Percentiles rank a stretch among this genome's conserved stretches.
Conservation (phyloP, 768 basidiomycete species). For the Chlorophyllum brunneum region DNA sequence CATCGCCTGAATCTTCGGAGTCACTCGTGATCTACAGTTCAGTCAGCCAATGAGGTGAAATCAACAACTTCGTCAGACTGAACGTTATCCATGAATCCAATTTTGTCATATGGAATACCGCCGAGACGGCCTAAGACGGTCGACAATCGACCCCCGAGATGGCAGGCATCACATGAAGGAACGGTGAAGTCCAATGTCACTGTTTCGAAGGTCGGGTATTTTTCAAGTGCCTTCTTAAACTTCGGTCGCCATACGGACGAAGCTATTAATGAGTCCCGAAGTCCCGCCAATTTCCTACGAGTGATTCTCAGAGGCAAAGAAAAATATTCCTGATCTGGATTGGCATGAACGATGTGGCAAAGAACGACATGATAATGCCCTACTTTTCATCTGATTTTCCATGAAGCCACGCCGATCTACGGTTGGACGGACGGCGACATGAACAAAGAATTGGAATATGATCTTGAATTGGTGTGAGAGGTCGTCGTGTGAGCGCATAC, state of each 20-base stretch:
- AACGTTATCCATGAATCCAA: constrained; percentile 52
- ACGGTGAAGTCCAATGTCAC: constrained; percentile 48
- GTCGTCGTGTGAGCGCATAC: constrained; percentile 75
- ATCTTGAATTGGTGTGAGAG: constrained; percentile 80
- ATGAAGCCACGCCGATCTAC: constrained; percentile 52
- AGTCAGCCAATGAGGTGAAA: neutral
- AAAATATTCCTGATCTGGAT: constrained; percentile 64
- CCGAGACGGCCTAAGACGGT: constrained; percentile 56
- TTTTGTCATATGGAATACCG: constrained; percentile 67
- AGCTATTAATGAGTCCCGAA: constrained; percentile 71
- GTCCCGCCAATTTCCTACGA: constrained; percentile 66
- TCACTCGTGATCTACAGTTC: neutral
- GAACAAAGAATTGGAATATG: constrained; percentile 83
- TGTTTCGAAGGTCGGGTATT: constrained; percentile 61
- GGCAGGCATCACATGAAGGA: constrained; percentile 79
- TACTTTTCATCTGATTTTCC: constrained; percentile 49
- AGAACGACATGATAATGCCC: constrained; percentile 11
- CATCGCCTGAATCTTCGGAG: constrained; percentile 14
- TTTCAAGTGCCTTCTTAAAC: constrained; percentile 63
- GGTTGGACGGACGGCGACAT: constrained; percentile 62
- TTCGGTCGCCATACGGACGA: constrained; percentile 81
- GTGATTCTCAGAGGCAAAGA: constrained; percentile 60
- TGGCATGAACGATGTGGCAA: neutral
- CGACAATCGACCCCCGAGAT: constrained; percentile 66
- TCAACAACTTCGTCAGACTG: neutral